Evolutionary conservation across 2,329 filamentous ascomycete species (phyloP).

Genomic region (Zasmidium angulare): DNA sequence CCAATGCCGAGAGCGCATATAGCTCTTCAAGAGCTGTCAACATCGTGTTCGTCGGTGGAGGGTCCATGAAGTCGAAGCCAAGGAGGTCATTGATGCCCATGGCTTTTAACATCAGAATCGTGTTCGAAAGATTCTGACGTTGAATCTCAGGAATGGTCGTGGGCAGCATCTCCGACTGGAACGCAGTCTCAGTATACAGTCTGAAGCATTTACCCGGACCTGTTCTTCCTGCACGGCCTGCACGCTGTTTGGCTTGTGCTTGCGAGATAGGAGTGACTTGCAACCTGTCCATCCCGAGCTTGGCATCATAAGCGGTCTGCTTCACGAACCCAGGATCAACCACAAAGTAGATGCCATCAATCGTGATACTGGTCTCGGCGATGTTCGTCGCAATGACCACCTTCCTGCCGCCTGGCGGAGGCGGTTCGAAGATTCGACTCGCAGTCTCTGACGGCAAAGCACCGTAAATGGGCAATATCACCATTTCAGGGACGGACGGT

Average conservation of each 20-base stretch:
- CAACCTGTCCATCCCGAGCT: conserved; percentile 95
- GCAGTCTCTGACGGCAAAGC: conserved; percentile 92
- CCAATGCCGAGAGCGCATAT: conserved; percentile 85
- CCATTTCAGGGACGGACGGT: conserved; percentile 82
- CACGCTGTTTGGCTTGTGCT: conserved; percentile 91
- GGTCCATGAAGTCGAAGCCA: conserved; percentile 99
- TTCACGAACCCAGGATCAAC: conserved; percentile 97
- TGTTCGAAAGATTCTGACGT: conserved; percentile 85
- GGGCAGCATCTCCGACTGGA: conserved; percentile 94
- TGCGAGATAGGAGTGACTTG: conserved; percentile 96
- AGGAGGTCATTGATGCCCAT: conserved; percentile 99
- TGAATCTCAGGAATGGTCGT: conserved; percentile 97
- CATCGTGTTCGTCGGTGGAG: conserved; percentile 96
- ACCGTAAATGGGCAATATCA: conserved; percentile 95
- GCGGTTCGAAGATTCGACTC: conserved; percentile 89
- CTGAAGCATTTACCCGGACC: conserved; percentile 96
- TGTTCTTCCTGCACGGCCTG: conserved; percentile 88
- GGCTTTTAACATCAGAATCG: conserved; percentile 95
- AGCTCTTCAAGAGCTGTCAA: conserved; percentile 92
- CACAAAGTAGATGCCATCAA: conserved; percentile 96
- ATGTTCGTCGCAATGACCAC: conserved; percentile 98
- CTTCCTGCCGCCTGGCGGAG: conserved; percentile 80
- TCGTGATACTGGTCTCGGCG: conserved; percentile 95
- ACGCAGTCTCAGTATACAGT: conserved; percentile 91
- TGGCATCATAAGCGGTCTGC: conserved; percentile 94